A percentile compares a stretch with the other conserved stretches of the same genome.
These are phyloP conservation scores for Candida gigantensis DNA, from an alignment of 1,139 yeast genomes.

Conservation along the genomic window DNA sequence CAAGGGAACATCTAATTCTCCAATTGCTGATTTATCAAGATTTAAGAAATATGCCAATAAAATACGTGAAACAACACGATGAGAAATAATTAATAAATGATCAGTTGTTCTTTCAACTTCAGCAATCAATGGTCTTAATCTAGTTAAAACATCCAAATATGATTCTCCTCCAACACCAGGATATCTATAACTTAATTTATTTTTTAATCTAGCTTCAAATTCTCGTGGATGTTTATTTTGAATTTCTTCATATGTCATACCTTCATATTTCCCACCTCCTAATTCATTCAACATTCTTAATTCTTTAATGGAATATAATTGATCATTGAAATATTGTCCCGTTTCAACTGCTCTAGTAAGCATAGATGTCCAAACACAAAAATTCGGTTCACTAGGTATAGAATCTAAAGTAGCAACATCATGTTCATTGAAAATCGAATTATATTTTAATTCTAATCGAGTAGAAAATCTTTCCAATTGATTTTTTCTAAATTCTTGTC, in stretches of 20 bases:
- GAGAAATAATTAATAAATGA: slow-evolving; percentile 79
- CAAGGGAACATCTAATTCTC: slow-evolving; percentile 88
- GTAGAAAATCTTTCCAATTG: slow-evolving; percentile 58
- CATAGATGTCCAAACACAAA: slow-evolving; percentile 95
- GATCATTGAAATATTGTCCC: slow-evolving; percentile 71
- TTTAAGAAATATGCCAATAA: slow-evolving; percentile 87
- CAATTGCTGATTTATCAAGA: slow-evolving; percentile 77
- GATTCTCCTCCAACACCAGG: slow-evolving; percentile 99
- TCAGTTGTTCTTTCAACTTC: slow-evolving; percentile 92
- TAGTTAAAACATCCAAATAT: slow-evolving; percentile 85
- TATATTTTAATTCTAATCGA: slow-evolving; percentile 44
- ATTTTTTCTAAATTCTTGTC: slow-evolving; percentile 64
- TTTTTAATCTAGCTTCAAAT: slow-evolving; percentile 69
- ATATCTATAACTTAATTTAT: slow-evolving; percentile 81
- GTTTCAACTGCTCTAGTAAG: slow-evolving; percentile 76
- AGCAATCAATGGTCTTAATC: slow-evolving; percentile 86
- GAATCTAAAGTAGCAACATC: slow-evolving; percentile 27
- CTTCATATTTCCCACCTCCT: slow-evolving; percentile 91
- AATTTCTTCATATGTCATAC: slow-evolving; percentile 84
- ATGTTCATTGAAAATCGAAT: slow-evolving; percentile 28
- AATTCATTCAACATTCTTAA: slow-evolving; percentile 93
- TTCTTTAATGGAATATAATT: slow-evolving; percentile 75
- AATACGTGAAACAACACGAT: slow-evolving; percentile 87
- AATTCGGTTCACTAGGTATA: slow-evolving; percentile 63
- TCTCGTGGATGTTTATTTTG: slow-evolving; percentile 81